Base-by-base conservation (phyloP, 2,329 filamentous ascomycete species). In the Aspergillus latus region DNA sequence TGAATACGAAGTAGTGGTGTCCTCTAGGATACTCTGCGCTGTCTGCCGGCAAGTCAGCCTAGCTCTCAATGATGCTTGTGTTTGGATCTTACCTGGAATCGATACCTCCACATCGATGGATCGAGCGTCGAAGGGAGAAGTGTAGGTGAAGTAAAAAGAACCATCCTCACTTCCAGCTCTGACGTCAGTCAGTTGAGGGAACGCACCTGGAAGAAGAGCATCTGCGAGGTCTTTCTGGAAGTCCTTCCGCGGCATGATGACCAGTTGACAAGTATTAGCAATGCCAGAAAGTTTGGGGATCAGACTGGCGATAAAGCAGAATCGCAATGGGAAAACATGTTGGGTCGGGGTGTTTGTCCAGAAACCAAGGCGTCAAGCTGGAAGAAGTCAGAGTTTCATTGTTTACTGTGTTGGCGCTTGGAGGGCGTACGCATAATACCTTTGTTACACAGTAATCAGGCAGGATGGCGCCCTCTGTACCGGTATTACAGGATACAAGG, bases 81-180 rank as follows among this genome's bases (percentile, higher is more conserved):
- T 21, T 15, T 21, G 5, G 39, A 36, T 11, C 21, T 4, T 44
- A 78, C 77, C 76, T 57, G 73, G 68, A 4, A 79, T 64, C 16
- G 76, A 63, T 10, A 68, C 70, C 36, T 75, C 68, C 36, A 79
- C 64, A 28, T 74, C 67, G 37, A 78, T 64, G 2, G 54, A 45
- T 4, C 58, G 52, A 9, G 44, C 37, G 28, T 66, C 69, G 34
- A 68, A 63, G 5, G 68, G 64, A 21, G 66, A 54, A 34, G 74
- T 72, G 42, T 81, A 89, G 4, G 72, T 77, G 68, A 93, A 88
- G 11, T 80, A 80, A 55, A 95, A 78, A 55, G 89, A 84, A 49
- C 88, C 89, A 70, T 93, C 88, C 32, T 88, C 87, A 4, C 86
- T 84, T 13, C 88, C 88, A 36, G 77, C 75, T 34, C 75, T 74